Percentiles rank a stretch among this genome's conserved stretches.
These are phyloP conservation scores for Teunomyces cretensis DNA, from an alignment of 805 yeast genomes.

Conservation along the genomic window DNA sequence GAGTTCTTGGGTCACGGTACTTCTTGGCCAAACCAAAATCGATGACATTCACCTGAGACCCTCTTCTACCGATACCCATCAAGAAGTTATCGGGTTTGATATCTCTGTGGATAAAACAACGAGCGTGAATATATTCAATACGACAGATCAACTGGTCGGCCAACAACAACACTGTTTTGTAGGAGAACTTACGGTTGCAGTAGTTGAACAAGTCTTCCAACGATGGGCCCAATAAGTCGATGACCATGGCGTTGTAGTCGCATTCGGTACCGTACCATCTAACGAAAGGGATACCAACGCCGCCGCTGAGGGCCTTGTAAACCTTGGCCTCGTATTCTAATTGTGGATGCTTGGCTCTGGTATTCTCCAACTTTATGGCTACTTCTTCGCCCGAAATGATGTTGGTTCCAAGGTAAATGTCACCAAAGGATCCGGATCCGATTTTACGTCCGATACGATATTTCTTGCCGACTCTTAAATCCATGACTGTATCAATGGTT, in stretches of 20 bases:
- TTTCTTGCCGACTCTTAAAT: conserved; percentile 89
- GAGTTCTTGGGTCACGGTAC: conserved; percentile 91
- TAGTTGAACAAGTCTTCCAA: conserved; percentile 94
- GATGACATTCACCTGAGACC: conserved; percentile 91
- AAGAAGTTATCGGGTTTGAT: conserved; percentile 82
- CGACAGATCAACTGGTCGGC: conserved; percentile 95
- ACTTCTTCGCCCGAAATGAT: conserved; percentile 96
- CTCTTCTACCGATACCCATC: conserved; percentile 90
- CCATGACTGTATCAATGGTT: conserved; percentile 28
- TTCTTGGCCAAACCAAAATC: conserved; percentile 94
- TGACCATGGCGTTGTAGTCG: conserved; percentile 95
- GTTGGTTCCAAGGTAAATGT: conserved; percentile 89
- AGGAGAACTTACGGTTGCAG: conserved; percentile 89
- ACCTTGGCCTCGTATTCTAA: conserved; percentile 96
- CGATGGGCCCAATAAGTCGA: conserved; percentile 92
- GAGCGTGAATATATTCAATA: conserved; percentile 91
- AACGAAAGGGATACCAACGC: conserved; percentile 95
- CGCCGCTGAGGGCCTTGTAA: conserved; percentile 90
- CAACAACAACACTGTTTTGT: conserved; percentile 85
- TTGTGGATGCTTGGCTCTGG: conserved; percentile 93
- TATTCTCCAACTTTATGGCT: conserved; percentile 90
- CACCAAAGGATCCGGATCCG: conserved; percentile 97
- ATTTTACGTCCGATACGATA: conserved; percentile 92
- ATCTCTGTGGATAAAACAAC: conserved; percentile 85
- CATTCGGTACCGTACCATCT: conserved; percentile 97